phyloP scores from a whole-genome alignment of 805 yeast genomes.

The Nadsonia fulvescens region DNA sequence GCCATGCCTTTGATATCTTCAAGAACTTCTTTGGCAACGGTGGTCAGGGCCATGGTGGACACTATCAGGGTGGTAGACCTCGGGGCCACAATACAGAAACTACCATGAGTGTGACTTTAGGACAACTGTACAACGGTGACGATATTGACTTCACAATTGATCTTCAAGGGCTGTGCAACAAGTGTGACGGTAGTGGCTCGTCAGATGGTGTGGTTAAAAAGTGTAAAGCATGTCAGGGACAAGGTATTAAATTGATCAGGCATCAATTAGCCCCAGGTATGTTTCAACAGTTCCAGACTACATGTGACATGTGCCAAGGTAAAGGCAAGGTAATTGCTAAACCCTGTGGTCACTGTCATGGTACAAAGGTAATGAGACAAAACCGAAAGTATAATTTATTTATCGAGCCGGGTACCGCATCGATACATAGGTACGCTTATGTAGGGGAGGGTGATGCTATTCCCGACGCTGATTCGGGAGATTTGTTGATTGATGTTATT shows the following conservation, averaged over 20 bases:
- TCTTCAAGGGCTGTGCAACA: constrained; percentile 57
- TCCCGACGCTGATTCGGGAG: constrained; percentile 75
- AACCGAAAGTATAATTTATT: constrained; percentile 40
- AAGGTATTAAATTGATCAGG: constrained; percentile 45
- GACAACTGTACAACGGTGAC: constrained; percentile 56
- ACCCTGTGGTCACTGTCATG: constrained; percentile 54
- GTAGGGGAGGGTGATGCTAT: constrained; percentile 68
- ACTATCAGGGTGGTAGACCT: constrained; percentile 15
- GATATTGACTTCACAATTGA: constrained; percentile 40
- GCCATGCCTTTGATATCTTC: constrained; percentile 39
- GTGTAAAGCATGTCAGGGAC: constrained; percentile 60
- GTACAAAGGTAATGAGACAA: constrained; percentile 43
- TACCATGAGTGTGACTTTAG: constrained; percentile 35
- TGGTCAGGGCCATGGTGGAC: constrained; percentile 16
- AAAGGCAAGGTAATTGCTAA: constrained; percentile 48
- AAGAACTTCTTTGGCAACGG: constrained; percentile 39
- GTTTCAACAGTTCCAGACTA: constrained; percentile 66
- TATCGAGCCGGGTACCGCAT: constrained; percentile 51
- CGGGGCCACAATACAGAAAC: constrained; percentile 50
- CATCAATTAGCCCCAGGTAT: constrained; percentile 79
- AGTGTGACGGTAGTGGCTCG: constrained; percentile 75
- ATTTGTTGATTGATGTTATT: constrained; percentile 39
- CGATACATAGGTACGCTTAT: constrained; percentile 38
- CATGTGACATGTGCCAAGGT: constrained; percentile 71
- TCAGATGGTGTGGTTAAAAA: constrained; percentile 51